Evolutionary conservation across 2,329 filamentous ascomycete species (phyloP), one percentile per base, ranked within the genome.

Genomic region (Epichloe coenophiala): DNA sequence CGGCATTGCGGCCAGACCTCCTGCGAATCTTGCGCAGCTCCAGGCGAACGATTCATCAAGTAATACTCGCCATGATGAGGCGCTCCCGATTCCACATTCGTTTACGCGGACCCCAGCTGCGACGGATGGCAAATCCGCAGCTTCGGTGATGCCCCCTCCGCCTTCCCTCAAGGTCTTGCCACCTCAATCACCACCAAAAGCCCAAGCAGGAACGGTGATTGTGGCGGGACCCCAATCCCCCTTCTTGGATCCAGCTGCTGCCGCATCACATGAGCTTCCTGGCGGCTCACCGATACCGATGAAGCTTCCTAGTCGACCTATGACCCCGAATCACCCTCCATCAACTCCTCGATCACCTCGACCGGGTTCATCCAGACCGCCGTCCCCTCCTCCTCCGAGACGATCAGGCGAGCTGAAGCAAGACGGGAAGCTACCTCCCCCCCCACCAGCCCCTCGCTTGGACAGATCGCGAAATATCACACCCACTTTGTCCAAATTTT

Each of bases 401-500:
- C 72, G 80, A 54, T 84, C 80, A n/a, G 74, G 65, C 5, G 81
- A 83, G 60, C 57, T 78, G 3, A 72, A 71, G 51, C 69, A 78
- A 51, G 72, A 76, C 35, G 47, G 58, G 54, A 73, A 62, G 49
- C 54, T 65, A 49, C 66, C 68, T 27, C 73, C 74, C 4, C 23
- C 23, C 87, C 88, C 88, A 4, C 84, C 86, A 1, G 76, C 90
- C 38, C 93, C 94, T 63, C 81, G 90, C 50, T 81, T 82, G 33
- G 86, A 87, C 40, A 95, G 94, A 65, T 64, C 67, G 7, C 57
- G 65, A 49, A 69, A 72, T 21, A 61, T 62, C 15, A 57, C 58
- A 11, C 55, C 55, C 3, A 60, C 59, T 36, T 50, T 54, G 11
- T 42, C 49, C 2, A 45, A 50, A 5, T 17, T 54, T n/a, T 48